Percentiles rank a stretch among this genome's conserved stretches.
phyloP scores from a whole-genome alignment of 2,329 filamentous ascomycete genomes.

The Claviceps cyperi region DNA sequence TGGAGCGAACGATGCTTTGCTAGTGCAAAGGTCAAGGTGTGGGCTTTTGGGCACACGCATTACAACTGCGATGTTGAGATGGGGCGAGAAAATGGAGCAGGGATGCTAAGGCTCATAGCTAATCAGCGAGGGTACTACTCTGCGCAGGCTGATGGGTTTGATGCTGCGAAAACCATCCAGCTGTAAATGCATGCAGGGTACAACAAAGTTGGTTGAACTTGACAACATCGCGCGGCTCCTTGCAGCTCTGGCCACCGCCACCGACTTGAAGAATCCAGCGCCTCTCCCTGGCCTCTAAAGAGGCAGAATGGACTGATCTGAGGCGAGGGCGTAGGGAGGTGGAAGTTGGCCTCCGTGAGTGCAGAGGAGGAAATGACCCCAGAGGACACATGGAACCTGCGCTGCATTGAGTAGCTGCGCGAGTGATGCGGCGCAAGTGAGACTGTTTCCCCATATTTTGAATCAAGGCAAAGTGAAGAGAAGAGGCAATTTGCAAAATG shows the following conservation, averaged over 20 bases:
- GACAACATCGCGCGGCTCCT: no score
- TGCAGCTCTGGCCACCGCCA: no score
- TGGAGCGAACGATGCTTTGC: constrained; percentile 20
- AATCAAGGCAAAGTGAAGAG: neutral
- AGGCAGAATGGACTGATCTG: neutral
- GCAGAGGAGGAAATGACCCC: constrained; percentile 1
- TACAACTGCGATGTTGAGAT: constrained; percentile 27
- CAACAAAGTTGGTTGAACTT: no score
- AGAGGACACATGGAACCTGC: neutral
- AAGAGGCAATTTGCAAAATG: neutral
- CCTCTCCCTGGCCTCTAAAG: neutral
- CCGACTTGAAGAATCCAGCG: neutral
- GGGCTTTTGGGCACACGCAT: constrained; percentile 36
- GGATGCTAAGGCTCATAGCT: constrained; percentile 19
- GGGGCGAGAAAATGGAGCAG: constrained; percentile 5
- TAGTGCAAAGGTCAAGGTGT: constrained; percentile 21
- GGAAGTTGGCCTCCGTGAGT: neutral
- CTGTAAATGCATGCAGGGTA: neutral
- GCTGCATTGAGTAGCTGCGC: neutral
- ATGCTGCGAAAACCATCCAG: constrained; percentile 8
- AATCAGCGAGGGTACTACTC: constrained; percentile 29
- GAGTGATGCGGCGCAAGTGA: neutral
- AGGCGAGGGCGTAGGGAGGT: neutral
- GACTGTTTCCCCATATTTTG: neutral
- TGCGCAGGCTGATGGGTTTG: constrained; percentile 20